These are phyloP conservation scores for Plectosphaerella cucumerina DNA, from an alignment of 2,329 filamentous ascomycete species.

Conservation along the genomic window DNA sequence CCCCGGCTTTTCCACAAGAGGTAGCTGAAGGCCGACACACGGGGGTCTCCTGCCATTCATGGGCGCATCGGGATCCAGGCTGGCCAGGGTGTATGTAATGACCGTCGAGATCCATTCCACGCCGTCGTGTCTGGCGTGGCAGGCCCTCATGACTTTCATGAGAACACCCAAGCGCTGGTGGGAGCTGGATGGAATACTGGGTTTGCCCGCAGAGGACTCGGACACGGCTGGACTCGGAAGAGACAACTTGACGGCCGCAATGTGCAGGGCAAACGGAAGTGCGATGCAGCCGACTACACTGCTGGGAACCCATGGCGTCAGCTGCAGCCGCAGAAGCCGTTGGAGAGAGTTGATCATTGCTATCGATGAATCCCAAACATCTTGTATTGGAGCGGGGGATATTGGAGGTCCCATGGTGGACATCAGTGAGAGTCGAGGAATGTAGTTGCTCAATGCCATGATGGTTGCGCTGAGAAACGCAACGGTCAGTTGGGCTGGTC, in stretches of 20 bases:
- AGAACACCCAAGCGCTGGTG: background rate
- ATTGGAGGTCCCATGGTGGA: background rate
- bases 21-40: background rate
- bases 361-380: background rate
- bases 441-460: background rate
- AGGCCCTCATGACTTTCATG: background rate
- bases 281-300: background rate
- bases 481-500: background rate
- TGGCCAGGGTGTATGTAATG: background rate
- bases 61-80: background rate
- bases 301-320: background rate
- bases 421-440: background rate
- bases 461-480: background rate
- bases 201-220: background rate
- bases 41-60: background rate
- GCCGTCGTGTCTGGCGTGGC: background rate
- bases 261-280: background rate
- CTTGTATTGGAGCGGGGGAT: background rate
- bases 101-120: background rate
- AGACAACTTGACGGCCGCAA: background rate
- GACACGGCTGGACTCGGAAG: background rate
- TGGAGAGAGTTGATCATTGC: background rate
- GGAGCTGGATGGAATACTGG: background rate
- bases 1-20: background rate
- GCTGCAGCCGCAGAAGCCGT: background rate